Base-by-base conservation (phyloP, 371 early-diverging fungal genomes). In the Entomophthora muscae region DNA sequence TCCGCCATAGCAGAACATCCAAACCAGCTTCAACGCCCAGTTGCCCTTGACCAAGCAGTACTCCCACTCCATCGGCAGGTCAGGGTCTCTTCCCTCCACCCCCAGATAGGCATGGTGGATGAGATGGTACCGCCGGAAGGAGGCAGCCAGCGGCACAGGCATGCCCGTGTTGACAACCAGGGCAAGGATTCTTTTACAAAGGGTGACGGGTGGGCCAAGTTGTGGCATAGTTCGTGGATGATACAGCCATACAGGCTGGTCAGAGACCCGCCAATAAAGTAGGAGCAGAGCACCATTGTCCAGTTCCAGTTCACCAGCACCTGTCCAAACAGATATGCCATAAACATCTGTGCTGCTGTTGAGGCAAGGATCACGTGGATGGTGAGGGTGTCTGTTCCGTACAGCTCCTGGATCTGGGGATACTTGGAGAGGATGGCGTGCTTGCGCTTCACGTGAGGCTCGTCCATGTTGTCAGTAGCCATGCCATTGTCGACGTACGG, bases 21-120 rank as follows among this genome's bases (percentile, higher is more conserved):
- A 92, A 24, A 89, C 63, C 28, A 90, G 67, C 74, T 92, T 93
- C 33, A 74, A 65, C 21, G 87, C 63, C 1, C 82, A 76, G 72
- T 87, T 88, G 62, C 87, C 87, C 17, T 75, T 75, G 57, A 98
- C 83, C 66, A 95, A 70, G 55, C 76, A 75, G 66, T 79, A 79
- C 74, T 95, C 93, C 82, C 90, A 84, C 33, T 86, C 84, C 26
- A 92, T 73, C 2, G 97, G 98, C 30, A 98, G 80, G 69, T 98
- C 98, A 54, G 94, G 91, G 68, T 98, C 98, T 68, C 83, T 83
- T 17, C 90, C 95, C n/a, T 84, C 80, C 12, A 95, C 94, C 53
- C 96, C 98, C 73, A 91, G 93, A 80, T 85, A 94, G 12, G 89
- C 84, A 74, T 98, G 98, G 72, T 98, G 98, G 71, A 93, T 91